These are phyloP conservation scores for Hirsutella thompsonii DNA, from an alignment of 2,329 filamentous ascomycete species.

Conservation along the genomic window DNA sequence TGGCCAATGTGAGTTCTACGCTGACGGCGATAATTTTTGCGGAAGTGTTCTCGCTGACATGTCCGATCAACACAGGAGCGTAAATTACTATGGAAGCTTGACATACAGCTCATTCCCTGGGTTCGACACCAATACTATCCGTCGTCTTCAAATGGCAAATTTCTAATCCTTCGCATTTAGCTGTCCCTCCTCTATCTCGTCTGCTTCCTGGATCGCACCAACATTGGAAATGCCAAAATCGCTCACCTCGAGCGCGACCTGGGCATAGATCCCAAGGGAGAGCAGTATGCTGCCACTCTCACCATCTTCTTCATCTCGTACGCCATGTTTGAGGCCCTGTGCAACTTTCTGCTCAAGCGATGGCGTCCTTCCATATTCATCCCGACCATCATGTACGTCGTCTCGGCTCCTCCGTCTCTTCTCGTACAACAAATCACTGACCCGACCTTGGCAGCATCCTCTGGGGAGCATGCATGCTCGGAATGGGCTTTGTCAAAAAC, in stretches of 20 bases:
- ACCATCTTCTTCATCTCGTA: constrained; percentile 86
- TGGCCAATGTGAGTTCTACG: constrained; percentile 41
- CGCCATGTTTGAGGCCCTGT: constrained; percentile 62
- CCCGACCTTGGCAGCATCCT: constrained; percentile 27
- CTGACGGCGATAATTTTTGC: too few species aligned
- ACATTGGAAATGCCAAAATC: constrained; percentile 27
- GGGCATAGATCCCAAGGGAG: constrained; percentile 41
- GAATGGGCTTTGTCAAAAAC: constrained; percentile 53
- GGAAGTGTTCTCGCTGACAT: not conserved
- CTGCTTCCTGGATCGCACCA: constrained; percentile 64
- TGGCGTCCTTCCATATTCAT: constrained; percentile 68
- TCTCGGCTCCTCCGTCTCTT: not conserved
- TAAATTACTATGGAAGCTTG: constrained; percentile 48
- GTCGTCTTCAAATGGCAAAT: too few species aligned
- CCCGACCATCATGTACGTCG: constrained; percentile 60
- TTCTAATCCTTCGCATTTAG: too few species aligned
- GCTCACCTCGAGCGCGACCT: constrained; percentile 18
- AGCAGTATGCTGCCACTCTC: constrained; percentile 62
- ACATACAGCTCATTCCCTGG: constrained; percentile 48
- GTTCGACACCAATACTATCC: constrained; percentile 11
- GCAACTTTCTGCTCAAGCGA: constrained; percentile 69
- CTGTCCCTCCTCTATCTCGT: constrained; percentile 62
- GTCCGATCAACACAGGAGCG: constrained; percentile 34
- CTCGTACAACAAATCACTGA: constrained; percentile 7
- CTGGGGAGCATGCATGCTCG: constrained; percentile 58